Evolutionary conservation across 2,329 filamentous ascomycete species (phyloP).

Genomic region (Paecilomyces formosus): DNA sequence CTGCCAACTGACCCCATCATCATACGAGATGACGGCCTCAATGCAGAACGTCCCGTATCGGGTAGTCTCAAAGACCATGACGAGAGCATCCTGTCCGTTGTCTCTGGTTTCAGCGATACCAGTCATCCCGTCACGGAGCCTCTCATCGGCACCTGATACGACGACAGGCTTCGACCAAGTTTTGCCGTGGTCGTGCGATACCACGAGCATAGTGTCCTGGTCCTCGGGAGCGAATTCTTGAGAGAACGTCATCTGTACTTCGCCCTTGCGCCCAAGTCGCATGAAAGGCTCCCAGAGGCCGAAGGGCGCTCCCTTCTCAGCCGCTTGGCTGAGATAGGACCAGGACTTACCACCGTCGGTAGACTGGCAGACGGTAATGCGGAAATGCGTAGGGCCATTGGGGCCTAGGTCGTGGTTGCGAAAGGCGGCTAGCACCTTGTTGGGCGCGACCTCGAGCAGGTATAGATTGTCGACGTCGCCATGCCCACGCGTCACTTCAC

Average conservation of each 20-base stretch:
- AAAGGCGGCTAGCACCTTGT: constrained; percentile 40
- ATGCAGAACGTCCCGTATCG: constrained; percentile 34
- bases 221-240: constrained; percentile 40
- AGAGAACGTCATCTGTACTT: constrained; percentile 41
- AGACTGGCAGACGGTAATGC: constrained; percentile 45
- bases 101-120: constrained; percentile 32
- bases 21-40: constrained; percentile 40
- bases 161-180: constrained; percentile 39
- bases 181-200: constrained; percentile 35
- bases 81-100: constrained; percentile 27
- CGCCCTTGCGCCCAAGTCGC: constrained; percentile 28
- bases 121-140: constrained; percentile 39
- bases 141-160: constrained; percentile 33
- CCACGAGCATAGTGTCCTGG: constrained; percentile 44
- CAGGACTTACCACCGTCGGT: constrained; percentile 37
- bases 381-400: constrained; percentile 34
- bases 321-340: constrained; percentile 39
- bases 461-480: constrained; percentile 44
- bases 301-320: constrained; percentile 28
- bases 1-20: constrained; percentile 36
- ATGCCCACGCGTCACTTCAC: constrained; percentile 36
- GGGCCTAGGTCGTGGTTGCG: constrained; percentile 40
- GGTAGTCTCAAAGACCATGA: constrained; percentile 44
- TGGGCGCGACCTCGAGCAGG: constrained; percentile 32
- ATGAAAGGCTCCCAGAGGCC: constrained; percentile 48